Conservation (phyloP, 2,329 filamentous ascomycete genomes). For the Monosporascus sp. region DNA sequence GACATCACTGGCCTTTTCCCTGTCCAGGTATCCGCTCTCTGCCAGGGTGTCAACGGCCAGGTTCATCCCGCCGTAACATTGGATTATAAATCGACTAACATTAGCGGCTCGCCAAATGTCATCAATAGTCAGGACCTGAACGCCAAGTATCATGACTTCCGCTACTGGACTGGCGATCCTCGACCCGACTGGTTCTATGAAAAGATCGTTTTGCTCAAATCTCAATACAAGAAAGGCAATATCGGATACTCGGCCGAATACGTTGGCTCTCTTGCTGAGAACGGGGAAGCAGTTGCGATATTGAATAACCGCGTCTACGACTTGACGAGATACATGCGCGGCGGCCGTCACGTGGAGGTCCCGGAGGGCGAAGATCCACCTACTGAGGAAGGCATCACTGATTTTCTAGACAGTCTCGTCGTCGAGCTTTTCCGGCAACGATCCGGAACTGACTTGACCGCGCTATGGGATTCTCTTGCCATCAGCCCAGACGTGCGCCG, state of each 20-base stretch:
- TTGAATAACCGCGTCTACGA: slow-evolving; percentile 81
- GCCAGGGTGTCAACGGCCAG: slow-evolving; percentile 64
- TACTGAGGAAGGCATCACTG: slow-evolving; percentile 42
- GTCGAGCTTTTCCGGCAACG: slow-evolving; percentile 70
- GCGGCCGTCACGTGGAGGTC: slow-evolving; percentile 62
- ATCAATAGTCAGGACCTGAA: slow-evolving; percentile 67
- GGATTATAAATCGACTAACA: slow-evolving; percentile 75
- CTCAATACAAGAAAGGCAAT: slow-evolving; percentile 78
- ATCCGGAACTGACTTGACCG: slow-evolving; percentile 73
- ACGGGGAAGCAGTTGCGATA: slow-evolving; percentile 66
- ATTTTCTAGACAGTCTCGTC: slow-evolving; percentile 79
- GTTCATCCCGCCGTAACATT: slow-evolving; percentile 71
- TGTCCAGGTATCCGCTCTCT: slow-evolving; percentile 87
- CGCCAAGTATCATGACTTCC: slow-evolving; percentile 85
- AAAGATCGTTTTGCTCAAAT: slow-evolving; percentile 71
- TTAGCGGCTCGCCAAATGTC: slow-evolving; percentile 59
- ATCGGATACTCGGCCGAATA: slow-evolving; percentile 79
- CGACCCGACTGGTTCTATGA: slow-evolving; percentile 91
- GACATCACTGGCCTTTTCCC: slow-evolving; percentile 91
- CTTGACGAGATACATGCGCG: slow-evolving; percentile 73
- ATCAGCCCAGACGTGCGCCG: slow-evolving; percentile 51
- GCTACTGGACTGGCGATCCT: slow-evolving; percentile 72
- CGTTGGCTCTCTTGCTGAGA: slow-evolving; percentile 60
- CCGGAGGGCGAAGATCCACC: slow-evolving; percentile 46
- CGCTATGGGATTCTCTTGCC: slow-evolving; percentile 70